These are phyloP conservation scores for Paramecium octaurelia DNA, from an alignment of 73 alveolate species.

Conservation along the genomic window DNA sequence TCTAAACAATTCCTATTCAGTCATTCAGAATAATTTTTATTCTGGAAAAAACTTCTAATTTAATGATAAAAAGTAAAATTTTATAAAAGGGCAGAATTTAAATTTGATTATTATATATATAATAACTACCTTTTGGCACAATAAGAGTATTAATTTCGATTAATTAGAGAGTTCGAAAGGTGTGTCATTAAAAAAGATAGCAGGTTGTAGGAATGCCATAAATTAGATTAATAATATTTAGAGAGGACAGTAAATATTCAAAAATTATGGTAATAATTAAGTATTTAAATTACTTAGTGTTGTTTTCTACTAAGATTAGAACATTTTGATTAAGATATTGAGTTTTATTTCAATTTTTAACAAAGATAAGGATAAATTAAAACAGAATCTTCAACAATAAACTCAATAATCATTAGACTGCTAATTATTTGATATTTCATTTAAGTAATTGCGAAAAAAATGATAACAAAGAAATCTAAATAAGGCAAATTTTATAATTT, in stretches of 20 bases:
- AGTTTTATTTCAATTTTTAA: background rate
- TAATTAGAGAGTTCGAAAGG: background rate
- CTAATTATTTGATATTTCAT: background rate
- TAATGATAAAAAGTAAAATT: background rate
- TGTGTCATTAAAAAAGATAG: background rate
- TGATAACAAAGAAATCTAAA: constrained; percentile 9
- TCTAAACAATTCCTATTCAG: background rate
- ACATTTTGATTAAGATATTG: constrained; percentile 11
- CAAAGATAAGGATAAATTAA: background rate
- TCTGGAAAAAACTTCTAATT: background rate
- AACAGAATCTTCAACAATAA: constrained; percentile 23
- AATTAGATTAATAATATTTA: constrained; percentile 54
- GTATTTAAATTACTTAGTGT: background rate
- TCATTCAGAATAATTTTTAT: background rate
- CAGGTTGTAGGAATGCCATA: background rate
- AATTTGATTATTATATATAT: background rate
- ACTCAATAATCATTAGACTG: background rate
- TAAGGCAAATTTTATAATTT: constrained; percentile 72
- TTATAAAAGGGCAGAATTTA: background rate
- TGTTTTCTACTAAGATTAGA: background rate
- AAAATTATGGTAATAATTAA: background rate
- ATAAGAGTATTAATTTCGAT: background rate
- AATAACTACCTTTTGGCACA: background rate
- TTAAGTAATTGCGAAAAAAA: background rate
- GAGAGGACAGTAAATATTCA: constrained; percentile 55